phyloP scores from a whole-genome alignment of 768 basidiomycete species.

The Daedalea quercina region DNA sequence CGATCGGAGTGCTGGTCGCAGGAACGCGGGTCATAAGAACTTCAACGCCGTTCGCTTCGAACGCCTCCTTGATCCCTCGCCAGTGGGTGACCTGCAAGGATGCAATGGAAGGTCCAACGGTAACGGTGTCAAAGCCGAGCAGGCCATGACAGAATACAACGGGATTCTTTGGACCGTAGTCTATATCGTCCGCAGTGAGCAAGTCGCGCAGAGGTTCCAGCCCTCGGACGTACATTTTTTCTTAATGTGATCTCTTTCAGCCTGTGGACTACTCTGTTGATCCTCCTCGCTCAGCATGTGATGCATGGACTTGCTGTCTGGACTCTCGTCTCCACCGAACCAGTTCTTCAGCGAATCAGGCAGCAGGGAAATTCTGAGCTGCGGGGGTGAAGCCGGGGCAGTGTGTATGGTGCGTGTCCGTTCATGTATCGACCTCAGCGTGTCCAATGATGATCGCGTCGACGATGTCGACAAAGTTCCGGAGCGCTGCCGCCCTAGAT shows the following conservation, averaged over 20 bases:
- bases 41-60: conserved; percentile 83
- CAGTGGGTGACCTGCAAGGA: conserved; percentile 89
- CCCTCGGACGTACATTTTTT: conserved; percentile 16
- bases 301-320: conserved; percentile 16
- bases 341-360: conserved; percentile 17
- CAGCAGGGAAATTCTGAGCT: conserved; percentile 12
- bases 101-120: conserved; percentile 68
- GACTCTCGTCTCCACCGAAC: conserved; percentile 16
- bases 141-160: conserved; percentile 95
- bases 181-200: conserved; percentile 29
- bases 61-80: conserved; percentile 92
- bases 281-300: conserved; percentile 20
- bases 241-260: conserved; percentile 17
- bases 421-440: conserved; percentile 20
- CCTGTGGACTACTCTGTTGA: conserved; percentile 10
- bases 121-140: conserved; percentile 83
- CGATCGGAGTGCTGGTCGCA: conserved; percentile 81
- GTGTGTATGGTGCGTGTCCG: conserved; percentile 20
- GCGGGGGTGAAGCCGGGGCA: conserved; percentile 15
- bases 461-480: conserved; percentile 17
- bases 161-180: conserved; percentile 74
- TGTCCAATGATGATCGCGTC: conserved; percentile 17
- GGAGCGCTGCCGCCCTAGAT: conserved; percentile 29
- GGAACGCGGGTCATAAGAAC: conserved; percentile 93
- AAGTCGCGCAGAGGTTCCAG: neutral